Conservation (phyloP, 1,284 basidiomycete species). For the Pseudozyma pruni region DNA sequence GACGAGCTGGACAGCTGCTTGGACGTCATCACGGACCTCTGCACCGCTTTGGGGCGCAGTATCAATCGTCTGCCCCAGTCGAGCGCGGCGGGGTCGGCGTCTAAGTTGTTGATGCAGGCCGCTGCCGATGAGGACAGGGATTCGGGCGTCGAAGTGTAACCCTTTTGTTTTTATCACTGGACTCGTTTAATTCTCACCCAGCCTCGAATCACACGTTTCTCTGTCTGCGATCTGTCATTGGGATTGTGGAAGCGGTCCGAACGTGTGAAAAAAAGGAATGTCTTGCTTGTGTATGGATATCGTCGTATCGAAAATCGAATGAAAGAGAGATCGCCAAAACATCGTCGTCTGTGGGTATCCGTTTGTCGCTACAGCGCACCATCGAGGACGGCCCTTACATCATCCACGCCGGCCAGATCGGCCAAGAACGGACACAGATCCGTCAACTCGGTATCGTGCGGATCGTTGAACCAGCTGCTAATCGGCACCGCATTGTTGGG, state of each 20-base stretch:
- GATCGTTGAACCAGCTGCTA: constrained; percentile 94
- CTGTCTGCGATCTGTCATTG: no score
- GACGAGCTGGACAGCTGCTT: constrained; percentile 17
- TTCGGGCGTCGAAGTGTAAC: constrained; percentile 30
- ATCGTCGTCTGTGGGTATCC: no score
- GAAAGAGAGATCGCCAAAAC: no score
- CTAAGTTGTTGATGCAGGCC: constrained; percentile 19
- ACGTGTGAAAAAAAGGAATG: no score
- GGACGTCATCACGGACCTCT: constrained; percentile 33
- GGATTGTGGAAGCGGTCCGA: no score
- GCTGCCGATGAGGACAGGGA: constrained; percentile 13
- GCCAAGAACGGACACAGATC: constrained; percentile 93
- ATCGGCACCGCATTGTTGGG: constrained; percentile 99
- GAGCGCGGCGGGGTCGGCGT: background rate
- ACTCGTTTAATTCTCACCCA: no score
- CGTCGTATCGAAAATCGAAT: no score
- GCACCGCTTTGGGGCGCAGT: constrained; percentile 22
- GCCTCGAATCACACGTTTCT: no score
- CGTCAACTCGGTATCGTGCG: constrained; percentile 87
- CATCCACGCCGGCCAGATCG: constrained; percentile 84
- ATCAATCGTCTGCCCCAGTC: constrained; percentile 12
- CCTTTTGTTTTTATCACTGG: no score
- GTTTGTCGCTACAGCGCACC: constrained; percentile 59
- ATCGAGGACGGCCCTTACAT: constrained; percentile 90
- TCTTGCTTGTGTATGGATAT: no score